Percentiles rank a stretch among this genome's conserved stretches.
Conservation (phyloP, 345 rosid species). For the Salix udensis region DNA sequence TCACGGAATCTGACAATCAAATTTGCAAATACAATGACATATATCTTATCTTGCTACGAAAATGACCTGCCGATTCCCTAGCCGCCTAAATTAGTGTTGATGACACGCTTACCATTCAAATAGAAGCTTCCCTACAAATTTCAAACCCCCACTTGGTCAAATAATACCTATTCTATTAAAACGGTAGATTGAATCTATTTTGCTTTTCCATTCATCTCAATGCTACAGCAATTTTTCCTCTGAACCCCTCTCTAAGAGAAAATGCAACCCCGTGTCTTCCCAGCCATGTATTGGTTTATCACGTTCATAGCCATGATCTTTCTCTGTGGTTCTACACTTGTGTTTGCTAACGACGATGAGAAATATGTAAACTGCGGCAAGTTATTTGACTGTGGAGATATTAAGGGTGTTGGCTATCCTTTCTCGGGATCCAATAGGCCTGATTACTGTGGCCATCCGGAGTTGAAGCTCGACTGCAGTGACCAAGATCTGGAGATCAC, state of each 20-base stretch:
- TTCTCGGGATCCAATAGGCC: slow-evolving; percentile 29
- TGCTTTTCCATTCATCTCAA: neutral
- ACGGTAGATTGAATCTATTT: neutral
- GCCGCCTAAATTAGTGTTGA: neutral
- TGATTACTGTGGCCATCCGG: slow-evolving; percentile 23
- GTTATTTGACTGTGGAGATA: slow-evolving; percentile 22
- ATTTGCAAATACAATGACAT: neutral
- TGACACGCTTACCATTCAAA: neutral
- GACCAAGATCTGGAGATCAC: slow-evolving; percentile 12
- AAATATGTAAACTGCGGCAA: slow-evolving; percentile 17
- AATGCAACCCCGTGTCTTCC: neutral
- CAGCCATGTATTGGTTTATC: neutral
- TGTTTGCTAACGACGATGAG: neutral
- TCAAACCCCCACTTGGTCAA: neutral
- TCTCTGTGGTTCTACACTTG: neutral
- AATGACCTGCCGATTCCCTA: neutral
- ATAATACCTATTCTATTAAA: neutral
- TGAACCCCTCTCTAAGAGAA: neutral
- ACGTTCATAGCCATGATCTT: neutral
- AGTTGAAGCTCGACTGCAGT: slow-evolving; percentile 20
- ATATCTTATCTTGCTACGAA: neutral
- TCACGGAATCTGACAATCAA: neutral
- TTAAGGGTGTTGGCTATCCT: slow-evolving; percentile 21
- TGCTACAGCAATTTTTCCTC: neutral
- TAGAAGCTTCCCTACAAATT: neutral